A percentile compares a stretch with the other conserved stretches of the same genome.
phyloP scores from a whole-genome alignment of 768 basidiomycete species.

The Phanerochaete carnosa region DNA sequence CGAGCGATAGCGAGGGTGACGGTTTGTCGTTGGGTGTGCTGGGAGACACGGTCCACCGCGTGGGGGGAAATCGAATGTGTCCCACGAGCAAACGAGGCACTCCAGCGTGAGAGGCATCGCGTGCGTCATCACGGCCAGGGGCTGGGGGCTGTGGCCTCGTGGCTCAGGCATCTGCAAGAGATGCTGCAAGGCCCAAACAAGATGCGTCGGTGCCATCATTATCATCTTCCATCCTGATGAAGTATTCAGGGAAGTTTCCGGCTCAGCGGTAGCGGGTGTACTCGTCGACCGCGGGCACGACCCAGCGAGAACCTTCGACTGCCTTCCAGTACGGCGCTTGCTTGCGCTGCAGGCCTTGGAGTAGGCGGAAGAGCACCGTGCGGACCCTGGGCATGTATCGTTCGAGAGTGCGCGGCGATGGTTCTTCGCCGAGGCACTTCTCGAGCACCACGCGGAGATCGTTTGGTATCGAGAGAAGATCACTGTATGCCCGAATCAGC shows the following conservation, averaged over 20 bases:
- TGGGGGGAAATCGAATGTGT: neutral
- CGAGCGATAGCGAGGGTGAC: neutral
- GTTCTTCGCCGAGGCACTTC: constrained; percentile 40
- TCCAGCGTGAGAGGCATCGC: neutral
- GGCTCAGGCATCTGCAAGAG: neutral
- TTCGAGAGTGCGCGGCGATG: constrained; percentile 32
- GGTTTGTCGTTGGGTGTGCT: neutral
- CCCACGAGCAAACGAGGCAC: neutral
- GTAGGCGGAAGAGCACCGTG: constrained; percentile 32
- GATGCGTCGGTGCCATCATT: neutral
- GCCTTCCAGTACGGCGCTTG: constrained; percentile 37
- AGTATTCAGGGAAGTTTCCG: neutral
- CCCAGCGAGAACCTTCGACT: constrained; percentile 15
- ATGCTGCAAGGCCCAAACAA: neutral
- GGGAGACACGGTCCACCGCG: neutral
- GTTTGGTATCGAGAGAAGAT: constrained; percentile 26
- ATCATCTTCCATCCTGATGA: neutral
- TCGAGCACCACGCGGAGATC: constrained; percentile 39
- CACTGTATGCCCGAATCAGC: neutral
- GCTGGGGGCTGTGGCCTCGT: neutral
- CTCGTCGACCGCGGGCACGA: neutral
- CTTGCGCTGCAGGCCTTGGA: constrained; percentile 40
- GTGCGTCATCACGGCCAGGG: neutral
- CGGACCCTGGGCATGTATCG: constrained; percentile 38
- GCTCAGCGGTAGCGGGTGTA: neutral